Evolutionary conservation across 331 rosid species (phyloP), one percentile per base, ranked within the genome.

Genomic region (Quercus phellos): DNA sequence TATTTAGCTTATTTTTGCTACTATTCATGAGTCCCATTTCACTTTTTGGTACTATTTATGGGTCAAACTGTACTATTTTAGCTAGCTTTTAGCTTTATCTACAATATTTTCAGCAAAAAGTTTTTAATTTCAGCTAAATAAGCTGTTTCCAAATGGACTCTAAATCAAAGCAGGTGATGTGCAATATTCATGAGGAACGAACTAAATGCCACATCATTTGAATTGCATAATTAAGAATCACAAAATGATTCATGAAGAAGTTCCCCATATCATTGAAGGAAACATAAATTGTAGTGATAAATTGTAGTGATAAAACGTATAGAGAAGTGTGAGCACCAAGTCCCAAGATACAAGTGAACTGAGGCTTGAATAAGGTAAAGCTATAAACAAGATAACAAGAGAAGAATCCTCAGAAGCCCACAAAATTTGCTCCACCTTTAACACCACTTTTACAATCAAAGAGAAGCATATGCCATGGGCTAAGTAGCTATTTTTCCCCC

Each of bases 151-250:
- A 34, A 34, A 34, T 0, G 7, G 0, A 34, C 38, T 34, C 8
- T 34, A 35, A 35, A 35, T 6, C 42, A 35, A 5, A 35, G 85
- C 95, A 94, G 84, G 88, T 92, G 76, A 83, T 61, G 72, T 92
- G 98, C 88, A 94, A 84, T 84, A 92, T 90, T 96, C 97, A 94
- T 74, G 98, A 88, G 79, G 97, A 88, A 80, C 19, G 92, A 68
- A 90, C 97, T 91, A 94, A 89, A 74, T 83, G 92, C 98, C 98
- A 94, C 81, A 90, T 82, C 94, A 88, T 83, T 93, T 92, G 82
- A 78, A 84, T 24, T 9, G 29, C 67, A 72, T 42, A 4, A 81
- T 67, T 17, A 76, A 74, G 29, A 81, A 67, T 79, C 83, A 74
- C n/a, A 6, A 26, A 68, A 83, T 30, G 50, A 79, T 54, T 55